A percentile compares a stretch with the other conserved stretches of the same genome.
Evolutionary conservation across 208 protist genomes (phyloP).

Genomic region (Acanthamoeba quina): DNA sequence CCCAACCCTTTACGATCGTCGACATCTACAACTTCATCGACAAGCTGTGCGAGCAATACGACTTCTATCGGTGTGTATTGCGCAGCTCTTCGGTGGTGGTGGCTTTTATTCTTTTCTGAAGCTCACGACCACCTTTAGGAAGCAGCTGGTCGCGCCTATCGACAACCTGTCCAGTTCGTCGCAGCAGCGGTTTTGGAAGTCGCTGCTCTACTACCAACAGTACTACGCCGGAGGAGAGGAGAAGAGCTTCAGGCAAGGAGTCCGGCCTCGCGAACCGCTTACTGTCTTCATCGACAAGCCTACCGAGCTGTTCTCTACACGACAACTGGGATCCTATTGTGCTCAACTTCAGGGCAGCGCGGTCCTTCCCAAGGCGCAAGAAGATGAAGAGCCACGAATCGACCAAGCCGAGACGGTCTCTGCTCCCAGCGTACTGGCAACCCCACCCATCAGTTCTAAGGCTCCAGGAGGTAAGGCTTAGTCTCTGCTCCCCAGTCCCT

Average conservation of each 20-base stretch:
- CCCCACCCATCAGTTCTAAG: not conserved
- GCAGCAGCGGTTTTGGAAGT: conserved; percentile 39
- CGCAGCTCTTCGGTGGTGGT: not conserved
- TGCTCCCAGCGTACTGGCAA: not conserved
- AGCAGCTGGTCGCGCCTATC: not conserved
- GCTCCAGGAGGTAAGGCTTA: not conserved
- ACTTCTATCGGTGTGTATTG: not conserved
- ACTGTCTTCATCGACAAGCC: not conserved
- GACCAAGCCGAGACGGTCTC: not conserved
- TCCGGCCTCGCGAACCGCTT: not conserved
- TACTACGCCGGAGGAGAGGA: not conserved
- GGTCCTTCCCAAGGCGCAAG: not conserved
- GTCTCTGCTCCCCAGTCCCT: too few relatives aligned
- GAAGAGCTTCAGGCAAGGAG: not conserved
- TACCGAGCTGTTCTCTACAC: not conserved
- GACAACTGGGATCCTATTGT: not conserved
- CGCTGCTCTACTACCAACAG: conserved; percentile 28
- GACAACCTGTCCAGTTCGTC: not conserved
- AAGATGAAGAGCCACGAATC: not conserved
- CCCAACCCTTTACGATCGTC: not conserved
- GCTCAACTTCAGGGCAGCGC: not conserved
- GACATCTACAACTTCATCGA: conserved; percentile 6
- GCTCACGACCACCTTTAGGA: not conserved
- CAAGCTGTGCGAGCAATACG: not conserved
- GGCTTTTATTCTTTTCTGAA: not conserved